Base-by-base conservation (phyloP, 352 stramenopile genomes). In the Pythium sukuiense region DNA sequence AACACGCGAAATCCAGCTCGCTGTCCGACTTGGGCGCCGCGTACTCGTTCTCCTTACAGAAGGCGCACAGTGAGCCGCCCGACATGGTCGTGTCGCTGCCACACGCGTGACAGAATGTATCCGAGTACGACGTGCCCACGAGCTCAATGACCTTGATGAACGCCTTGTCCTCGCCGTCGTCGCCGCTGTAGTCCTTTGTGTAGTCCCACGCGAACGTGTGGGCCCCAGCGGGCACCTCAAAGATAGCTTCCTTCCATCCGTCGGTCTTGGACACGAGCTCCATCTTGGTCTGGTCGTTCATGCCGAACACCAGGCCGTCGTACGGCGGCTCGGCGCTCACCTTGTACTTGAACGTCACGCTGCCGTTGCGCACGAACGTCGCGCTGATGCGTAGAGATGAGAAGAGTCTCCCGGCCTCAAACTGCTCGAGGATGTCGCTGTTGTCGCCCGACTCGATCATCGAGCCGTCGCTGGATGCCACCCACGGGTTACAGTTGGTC, bases 171-270 rank as follows among this genome's bases (percentile, higher is more conserved):
- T 83, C 73, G 20, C 87, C 87, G 6, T 68, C 74, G 66, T 95
- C 87, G 16, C 82, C 83, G 5, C 72, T 71, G 59, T 89, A 91
- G 61, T 92, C 81, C 68, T 93, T 95, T 18, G 86, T 81, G 63
- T 90, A 95, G 55, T 92, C 81, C 87, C 87, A 95, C 49, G 77
- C 76, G 58, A 95, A 79, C 18, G 82, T 82, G 59, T 95, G 87
- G 9, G 82, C 74, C 12, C 87, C 87, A 20, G 80, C 65, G 0
- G 72, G 58, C 2, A 95, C 82, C 11, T 78, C 59, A 27, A 85
- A 83, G 3, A 80, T 76, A 7, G 67, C 77, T 57, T 95, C 87
- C 43, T 82, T 71, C 84, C 85, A 95, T 0, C 80, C 87, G 48
- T 92, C 75, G 6, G 84, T 86, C 43, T 83, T 79, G 0, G 87